phyloP scores from a whole-genome alignment of 176 grass and related monocot genomes.

The Carex scoparia region DNA sequence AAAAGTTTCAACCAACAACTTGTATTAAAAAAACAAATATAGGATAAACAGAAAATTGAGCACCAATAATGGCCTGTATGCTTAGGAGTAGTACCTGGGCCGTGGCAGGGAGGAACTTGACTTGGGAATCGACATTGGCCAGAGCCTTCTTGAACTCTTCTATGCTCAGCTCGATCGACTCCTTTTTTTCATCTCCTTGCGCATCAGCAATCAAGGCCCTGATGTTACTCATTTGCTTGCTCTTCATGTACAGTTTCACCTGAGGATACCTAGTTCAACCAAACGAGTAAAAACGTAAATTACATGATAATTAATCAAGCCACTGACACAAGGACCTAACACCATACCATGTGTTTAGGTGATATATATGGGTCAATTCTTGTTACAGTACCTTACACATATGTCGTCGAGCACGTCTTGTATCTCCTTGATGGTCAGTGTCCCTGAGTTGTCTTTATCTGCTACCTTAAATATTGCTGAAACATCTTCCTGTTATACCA shows the following conservation, averaged over 20 bases:
- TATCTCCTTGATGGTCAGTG: constrained; percentile 91
- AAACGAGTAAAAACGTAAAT: not conserved
- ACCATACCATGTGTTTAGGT: not conserved
- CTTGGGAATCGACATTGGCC: constrained; percentile 84
- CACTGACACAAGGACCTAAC: not conserved
- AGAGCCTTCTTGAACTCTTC: constrained; percentile 98
- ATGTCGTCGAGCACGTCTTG: constrained; percentile 86
- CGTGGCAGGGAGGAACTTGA: constrained; percentile 89
- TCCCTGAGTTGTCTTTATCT: constrained; percentile 98
- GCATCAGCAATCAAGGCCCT: constrained; percentile 64
- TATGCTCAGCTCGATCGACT: constrained; percentile 69
- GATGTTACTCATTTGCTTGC: constrained; percentile 85
- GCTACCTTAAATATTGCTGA: constrained; percentile 88
- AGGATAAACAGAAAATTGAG: not conserved
- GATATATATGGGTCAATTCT: not conserved
- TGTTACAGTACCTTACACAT: constrained; percentile 37
- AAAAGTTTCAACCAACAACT: not conserved
- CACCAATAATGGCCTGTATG: not conserved
- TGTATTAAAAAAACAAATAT: not conserved
- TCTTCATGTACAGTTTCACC: constrained; percentile 88
- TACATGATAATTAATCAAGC: constrained; percentile 5
- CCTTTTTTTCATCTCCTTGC: constrained; percentile 66
- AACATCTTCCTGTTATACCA: constrained; percentile 70
- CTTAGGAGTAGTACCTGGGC: constrained; percentile 55
- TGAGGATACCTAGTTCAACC: constrained; percentile 53